A percentile compares a stretch with the other conserved stretches of the same genome.
Evolutionary conservation across 225 moss, liverwort and hornwort genomes (phyloP).

Genomic region (Sphagnum tenellum): DNA sequence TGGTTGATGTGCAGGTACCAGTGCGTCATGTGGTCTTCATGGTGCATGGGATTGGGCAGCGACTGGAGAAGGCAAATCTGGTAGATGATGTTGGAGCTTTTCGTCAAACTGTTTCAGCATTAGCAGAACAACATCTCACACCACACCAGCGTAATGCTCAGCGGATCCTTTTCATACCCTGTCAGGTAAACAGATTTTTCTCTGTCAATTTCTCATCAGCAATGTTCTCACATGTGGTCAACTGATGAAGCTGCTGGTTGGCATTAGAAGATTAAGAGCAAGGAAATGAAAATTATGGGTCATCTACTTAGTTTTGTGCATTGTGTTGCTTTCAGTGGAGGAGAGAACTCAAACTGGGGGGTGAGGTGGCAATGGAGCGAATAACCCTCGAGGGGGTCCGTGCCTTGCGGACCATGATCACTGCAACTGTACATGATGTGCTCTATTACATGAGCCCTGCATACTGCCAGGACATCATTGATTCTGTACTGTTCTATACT

Average conservation of each 20-base stretch:
- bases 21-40: slow-evolving; percentile 97
- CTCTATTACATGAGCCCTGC: slow-evolving; percentile 99
- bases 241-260: not conserved
- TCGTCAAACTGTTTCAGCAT: slow-evolving; percentile 62
- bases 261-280: not conserved
- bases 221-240: not conserved
- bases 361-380: slow-evolving; percentile 84
- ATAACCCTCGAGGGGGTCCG: slow-evolving; percentile 93
- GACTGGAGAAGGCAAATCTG: slow-evolving; percentile 92
- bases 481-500: slow-evolving; percentile 50
- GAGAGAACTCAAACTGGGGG: slow-evolving; percentile 89
- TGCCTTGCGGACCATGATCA: slow-evolving; percentile 94
- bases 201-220: not conserved
- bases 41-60: slow-evolving; percentile 99
- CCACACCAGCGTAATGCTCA: slow-evolving; percentile 76
- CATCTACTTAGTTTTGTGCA: not conserved
- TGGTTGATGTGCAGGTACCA: slow-evolving; percentile 50
- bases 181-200: slow-evolving; percentile 51
- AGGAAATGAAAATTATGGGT: not conserved
- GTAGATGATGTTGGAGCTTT: slow-evolving; percentile 97
- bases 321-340: slow-evolving; percentile 73
- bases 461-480: slow-evolving; percentile 97
- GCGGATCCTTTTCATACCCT: slow-evolving; percentile 87
- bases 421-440: slow-evolving; percentile 96
- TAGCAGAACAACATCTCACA: slow-evolving; percentile 90